Base-by-base conservation (phyloP, 192 early-diverging fungal genomes). In the Linnemannia zychae region DNA sequence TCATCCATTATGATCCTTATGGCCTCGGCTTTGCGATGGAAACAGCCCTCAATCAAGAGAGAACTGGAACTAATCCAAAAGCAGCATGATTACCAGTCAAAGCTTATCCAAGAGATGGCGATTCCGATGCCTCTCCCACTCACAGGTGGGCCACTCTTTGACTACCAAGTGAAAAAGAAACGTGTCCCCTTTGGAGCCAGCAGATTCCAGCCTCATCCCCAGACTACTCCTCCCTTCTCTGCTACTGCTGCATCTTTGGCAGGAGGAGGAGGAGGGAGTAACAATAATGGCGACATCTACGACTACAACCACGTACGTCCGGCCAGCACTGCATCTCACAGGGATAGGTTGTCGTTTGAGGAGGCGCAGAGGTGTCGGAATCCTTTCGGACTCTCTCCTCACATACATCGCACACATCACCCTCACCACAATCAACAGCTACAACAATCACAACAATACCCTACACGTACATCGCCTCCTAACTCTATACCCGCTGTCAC, bases 21-120 rank as follows among this genome's bases (percentile, higher is more conserved):
- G 60, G 86, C 84, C 7, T 88, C 84, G 46, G 80, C 80, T 3
- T 36, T 80, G 5, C 47, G 88, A 34, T 88, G 84, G 84, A 72
- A 82, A 38, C 73, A 74, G 63, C 74, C 75, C 15, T 50, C 80
- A 22, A 82, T 76, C 36, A 70, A 82, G 28, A 57, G 34, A 33
- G 75, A 77, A 49, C 31, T 77, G 3, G 75, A 77, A 13, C 22
- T 77, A 11, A 49, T 77, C 24, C 67, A 69, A 15, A 53, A 69
- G 37, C 75, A 77, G n/a, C 75, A 77, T 37, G 66, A 77, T 1
- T 77, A 69, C 36, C 75, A 77, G 33, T 77, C 75, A 0, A 77
- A 77, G 34, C 67, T 77, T 7, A 70, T 77, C 18, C 68, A 49
- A 7, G 75, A 76, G 31, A 76, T 76, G 75, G 40, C 75, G 7